A percentile compares a stretch with the other conserved stretches of the same genome.
Conservation (phyloP, 2,329 filamentous ascomycete species). For the Bipolaris gigantea region DNA sequence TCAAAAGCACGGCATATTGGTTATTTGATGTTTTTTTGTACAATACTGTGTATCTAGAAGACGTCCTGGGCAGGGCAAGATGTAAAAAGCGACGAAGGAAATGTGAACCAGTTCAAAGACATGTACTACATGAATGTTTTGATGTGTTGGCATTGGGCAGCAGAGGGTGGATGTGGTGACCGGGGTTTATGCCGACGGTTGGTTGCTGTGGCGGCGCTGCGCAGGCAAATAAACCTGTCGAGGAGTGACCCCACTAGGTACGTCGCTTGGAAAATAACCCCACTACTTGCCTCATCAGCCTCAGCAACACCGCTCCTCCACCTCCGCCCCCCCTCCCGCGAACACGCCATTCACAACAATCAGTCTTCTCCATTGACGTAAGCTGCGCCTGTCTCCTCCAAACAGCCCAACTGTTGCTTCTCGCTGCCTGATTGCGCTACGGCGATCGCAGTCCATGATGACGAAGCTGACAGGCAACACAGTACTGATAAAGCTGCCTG, state of each 20-base stretch:
- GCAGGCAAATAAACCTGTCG: constrained; percentile 22
- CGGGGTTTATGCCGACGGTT: background rate
- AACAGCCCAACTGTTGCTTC: constrained; percentile 26
- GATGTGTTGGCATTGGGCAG: constrained; percentile 6
- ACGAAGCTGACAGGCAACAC: constrained; percentile 45
- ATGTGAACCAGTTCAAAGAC: constrained; percentile 28
- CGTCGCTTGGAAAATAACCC: constrained; percentile 23
- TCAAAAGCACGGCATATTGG: constrained; percentile 43
- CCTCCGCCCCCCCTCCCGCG: constrained; percentile 24
- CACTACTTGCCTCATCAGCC: constrained; percentile 27
- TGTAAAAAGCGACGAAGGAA: constrained; percentile 37
- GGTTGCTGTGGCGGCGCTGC: constrained; percentile 28
- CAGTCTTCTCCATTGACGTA: constrained; percentile 33
- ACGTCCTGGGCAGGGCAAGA: constrained; percentile 32
- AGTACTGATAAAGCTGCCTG: constrained; percentile 40
- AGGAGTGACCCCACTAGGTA: constrained; percentile 26
- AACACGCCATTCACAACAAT: constrained; percentile 17
- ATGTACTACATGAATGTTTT: background rate
- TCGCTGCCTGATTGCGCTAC: constrained; percentile 9
- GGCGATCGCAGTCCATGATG: constrained; percentile 35
- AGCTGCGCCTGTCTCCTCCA: constrained; percentile 17
- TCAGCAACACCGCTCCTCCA: constrained; percentile 29
- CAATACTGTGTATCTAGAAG: constrained; percentile 43
- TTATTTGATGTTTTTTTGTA: constrained; percentile 37
- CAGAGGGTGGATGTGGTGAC: background rate